Conservation (phyloP, 768 basidiomycete genomes). For the Mycena olivaceomarginata region DNA sequence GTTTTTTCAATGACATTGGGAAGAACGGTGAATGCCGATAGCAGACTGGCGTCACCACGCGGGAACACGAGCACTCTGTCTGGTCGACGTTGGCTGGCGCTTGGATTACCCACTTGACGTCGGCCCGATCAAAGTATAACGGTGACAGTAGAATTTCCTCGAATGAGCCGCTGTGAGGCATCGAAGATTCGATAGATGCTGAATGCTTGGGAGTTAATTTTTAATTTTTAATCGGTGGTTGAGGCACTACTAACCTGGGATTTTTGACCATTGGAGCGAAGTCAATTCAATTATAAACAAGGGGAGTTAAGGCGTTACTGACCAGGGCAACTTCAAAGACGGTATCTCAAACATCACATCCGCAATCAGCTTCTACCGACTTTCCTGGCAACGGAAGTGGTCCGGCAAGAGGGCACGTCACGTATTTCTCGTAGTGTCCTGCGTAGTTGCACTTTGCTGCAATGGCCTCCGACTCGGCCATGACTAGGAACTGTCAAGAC, state of each 20-base stretch:
- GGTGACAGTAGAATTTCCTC: conserved; percentile 71
- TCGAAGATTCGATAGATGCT: conserved; percentile 88
- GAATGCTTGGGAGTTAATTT: conserved; percentile 65
- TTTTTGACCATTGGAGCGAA: too few species aligned
- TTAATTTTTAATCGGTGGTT: too few species aligned
- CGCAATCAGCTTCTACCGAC: conserved; percentile 64
- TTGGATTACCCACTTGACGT: conserved; percentile 84
- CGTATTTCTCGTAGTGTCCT: conserved; percentile 75
- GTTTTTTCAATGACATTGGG: conserved; percentile 87
- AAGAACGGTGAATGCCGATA: conserved; percentile 78
- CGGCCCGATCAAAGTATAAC: conserved; percentile 80
- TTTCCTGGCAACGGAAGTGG: conserved; percentile 80
- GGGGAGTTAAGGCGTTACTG: conserved; percentile 19
- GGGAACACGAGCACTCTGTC: conserved; percentile 83
- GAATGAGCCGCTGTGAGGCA: conserved; percentile 75
- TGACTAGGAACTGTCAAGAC: conserved; percentile 58
- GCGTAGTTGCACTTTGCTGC: conserved; percentile 78
- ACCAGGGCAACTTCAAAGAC: conserved; percentile 77
- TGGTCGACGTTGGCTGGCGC: conserved; percentile 79
- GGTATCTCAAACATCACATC: conserved; percentile 81
- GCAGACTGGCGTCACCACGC: conserved; percentile 75
- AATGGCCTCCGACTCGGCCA: conserved; percentile 72
- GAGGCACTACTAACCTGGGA: too few species aligned
- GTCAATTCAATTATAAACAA: too few species aligned
- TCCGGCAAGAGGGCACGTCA: conserved; percentile 82